Base-by-base conservation (phyloP, 208 protist species). In the Crithidia mellificae region DNA sequence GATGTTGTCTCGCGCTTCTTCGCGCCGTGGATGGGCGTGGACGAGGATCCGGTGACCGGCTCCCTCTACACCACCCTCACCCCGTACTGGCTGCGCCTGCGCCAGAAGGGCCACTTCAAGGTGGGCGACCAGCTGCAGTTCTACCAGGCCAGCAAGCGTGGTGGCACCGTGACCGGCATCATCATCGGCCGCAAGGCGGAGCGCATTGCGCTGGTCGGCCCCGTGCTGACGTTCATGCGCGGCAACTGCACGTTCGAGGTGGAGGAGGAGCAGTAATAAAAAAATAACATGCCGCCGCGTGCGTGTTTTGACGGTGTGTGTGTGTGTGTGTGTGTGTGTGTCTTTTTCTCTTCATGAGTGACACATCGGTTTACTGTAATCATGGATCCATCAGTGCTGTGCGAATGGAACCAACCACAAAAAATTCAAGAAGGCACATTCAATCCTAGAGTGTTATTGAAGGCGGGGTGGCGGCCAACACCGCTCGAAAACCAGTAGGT, bases 1-100 rank as follows among this genome's bases (percentile, higher is more conserved):
- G 73, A 90, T 14, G 66, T 91, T 24, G 54, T 89, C 22, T 88
- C 88, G 22, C 84, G 88, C 63, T 83, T 90, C 76, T 93, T 93
- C 53, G 74, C 79, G 41, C 85, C 85, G 54, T 87, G 81, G 78
- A 47, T 78, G 47, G 84, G 88, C 53, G 58, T 90, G 15, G 65
- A 73, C 0, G 88, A 93, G 76, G 88, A 93, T 63, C 75, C 82
- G 20, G 88, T 93, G 22, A 85, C 88, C 9, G 83, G 84, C 55
- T 76, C 77, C 30, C 54, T 76, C 62, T 57, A 83, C 70, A 80
- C 69, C 29, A 44, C 63, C 15, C 52, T 91, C 43, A 58, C 72
- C 22, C 81, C 81, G 0, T 88, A 88, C 72, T 88, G 81, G 85
- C 73, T 91, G 62, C 80, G 75, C 41, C 39, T 63, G 25, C 54